phyloP scores from a whole-genome alignment of 2,329 filamentous ascomycete genomes.

The Aspergillus fijiensis region DNA sequence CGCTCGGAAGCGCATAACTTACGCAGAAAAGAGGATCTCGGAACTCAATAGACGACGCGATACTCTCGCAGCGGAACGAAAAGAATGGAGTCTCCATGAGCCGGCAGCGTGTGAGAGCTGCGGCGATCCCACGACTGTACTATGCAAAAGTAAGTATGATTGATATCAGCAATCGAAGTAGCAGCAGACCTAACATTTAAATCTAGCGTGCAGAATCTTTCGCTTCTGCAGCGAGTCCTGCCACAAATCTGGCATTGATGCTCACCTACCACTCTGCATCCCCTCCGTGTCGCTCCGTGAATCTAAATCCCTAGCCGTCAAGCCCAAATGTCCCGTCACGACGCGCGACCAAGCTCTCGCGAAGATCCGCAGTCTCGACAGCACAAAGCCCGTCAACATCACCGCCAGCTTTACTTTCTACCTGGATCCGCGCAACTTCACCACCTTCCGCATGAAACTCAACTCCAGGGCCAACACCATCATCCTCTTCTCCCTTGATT shows the following conservation, averaged over 20 bases:
- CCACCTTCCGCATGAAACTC: constrained; percentile 35
- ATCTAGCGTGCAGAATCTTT: constrained; percentile 29
- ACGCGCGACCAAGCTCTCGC: constrained; percentile 28
- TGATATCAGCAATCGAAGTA: not conserved
- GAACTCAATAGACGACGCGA: constrained; percentile 29
- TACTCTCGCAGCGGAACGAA: constrained; percentile 25
- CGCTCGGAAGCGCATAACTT: constrained; percentile 26
- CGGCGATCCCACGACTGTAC: constrained; percentile 18
- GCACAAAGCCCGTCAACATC: constrained; percentile 18
- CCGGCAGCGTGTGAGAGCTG: constrained; percentile 25
- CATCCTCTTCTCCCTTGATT: constrained; percentile 30
- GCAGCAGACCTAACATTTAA: not conserved
- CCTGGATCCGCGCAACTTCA: constrained; percentile 33
- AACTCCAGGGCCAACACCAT: constrained; percentile 28
- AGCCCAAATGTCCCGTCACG: constrained; percentile 25
- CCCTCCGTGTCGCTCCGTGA: constrained; percentile 32
- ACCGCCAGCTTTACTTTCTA: constrained; percentile 30
- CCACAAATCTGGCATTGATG: constrained; percentile 16
- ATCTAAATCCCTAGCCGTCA: constrained; percentile 32
- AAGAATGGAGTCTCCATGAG: constrained; percentile 28
- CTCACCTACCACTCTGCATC: constrained; percentile 26
- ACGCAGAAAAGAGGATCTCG: constrained; percentile 28
- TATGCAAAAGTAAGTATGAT: constrained; percentile 28
- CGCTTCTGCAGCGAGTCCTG: constrained; percentile 31
- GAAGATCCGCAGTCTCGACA: constrained; percentile 24